Base-by-base conservation (phyloP, 1,139 yeast genomes). In the Candida pseudocylindracea region DNA sequence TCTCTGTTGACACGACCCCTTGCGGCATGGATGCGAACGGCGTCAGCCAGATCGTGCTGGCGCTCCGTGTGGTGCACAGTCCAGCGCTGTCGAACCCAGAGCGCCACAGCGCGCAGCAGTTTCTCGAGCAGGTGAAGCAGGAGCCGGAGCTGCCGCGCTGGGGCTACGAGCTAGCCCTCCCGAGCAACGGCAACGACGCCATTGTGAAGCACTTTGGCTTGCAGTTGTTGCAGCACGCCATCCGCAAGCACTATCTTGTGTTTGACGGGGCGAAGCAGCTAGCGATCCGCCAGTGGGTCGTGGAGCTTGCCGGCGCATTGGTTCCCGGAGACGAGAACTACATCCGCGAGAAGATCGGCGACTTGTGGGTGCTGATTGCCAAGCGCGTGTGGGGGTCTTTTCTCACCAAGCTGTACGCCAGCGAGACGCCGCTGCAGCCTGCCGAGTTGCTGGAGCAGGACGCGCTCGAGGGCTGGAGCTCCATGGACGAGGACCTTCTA, bases 141-240 rank as follows among this genome's bases (percentile, higher is more conserved):
- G 72, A 76, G 39, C 79, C 74, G 10, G 91, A 83, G 46, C 75
- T 93, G 29, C 95, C 96, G 1, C 68, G 58, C 38, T 83, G 93
- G 88, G 98, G 98, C 2, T 85, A 74, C 53, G 85, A 78, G 46
- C 60, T 88, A 38, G 88, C 93, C 1, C 49, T 66, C 28, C 61
- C 62, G 8, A 67, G 67, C 31, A 72, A 72, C 39, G 67, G 70
- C 32, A 61, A 67, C 36, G 67, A 71, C 42, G 67, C 65, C 40
- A 72, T 79, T 28, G 83, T 85, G 12, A 69, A 95, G 38, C 95
- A 91, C 49, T 91, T 71, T 49, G 99, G 98, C 0, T 58, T 88
- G 34, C 73, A 88, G 15, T 54, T 91, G 37, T 54, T 88, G 30
- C 83, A 81, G 41, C 60, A 72, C 42, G 69, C 93, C 15, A 63